phyloP scores from a whole-genome alignment of 106 monocot genomes.

The Agapanthus africanus region DNA sequence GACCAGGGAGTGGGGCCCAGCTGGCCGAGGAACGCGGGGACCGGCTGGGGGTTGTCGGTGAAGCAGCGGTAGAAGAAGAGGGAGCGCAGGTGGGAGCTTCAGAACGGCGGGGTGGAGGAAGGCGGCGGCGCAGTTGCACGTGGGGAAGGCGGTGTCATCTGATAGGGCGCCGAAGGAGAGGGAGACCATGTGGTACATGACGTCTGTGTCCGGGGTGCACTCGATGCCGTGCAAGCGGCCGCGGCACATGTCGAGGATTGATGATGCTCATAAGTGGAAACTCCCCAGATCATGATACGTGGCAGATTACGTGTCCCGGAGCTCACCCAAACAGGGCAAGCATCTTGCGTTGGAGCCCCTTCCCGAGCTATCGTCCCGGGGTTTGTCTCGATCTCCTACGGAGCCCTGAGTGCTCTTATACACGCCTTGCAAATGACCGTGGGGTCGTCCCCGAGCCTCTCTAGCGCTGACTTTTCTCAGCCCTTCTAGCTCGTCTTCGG shows the following conservation, averaged over 20 bases:
- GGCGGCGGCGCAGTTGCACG: slow-evolving; percentile 42
- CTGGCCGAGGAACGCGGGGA: slow-evolving; percentile 61
- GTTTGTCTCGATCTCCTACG: too few relatives aligned
- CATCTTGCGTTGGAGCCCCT: too few relatives aligned
- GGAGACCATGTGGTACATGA: slow-evolving; percentile 82
- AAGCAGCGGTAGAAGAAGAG: slow-evolving; percentile 96
- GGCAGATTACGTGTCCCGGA: slow-evolving; percentile 55
- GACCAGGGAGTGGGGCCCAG: slow-evolving; percentile 50
- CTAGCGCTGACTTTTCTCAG: too few relatives aligned
- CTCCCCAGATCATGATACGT: slow-evolving; percentile 78
- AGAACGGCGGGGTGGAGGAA: slow-evolving; percentile 48
- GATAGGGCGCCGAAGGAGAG: slow-evolving; percentile 90
- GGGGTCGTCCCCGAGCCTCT: too few relatives aligned
- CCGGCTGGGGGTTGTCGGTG: slow-evolving; percentile 45
- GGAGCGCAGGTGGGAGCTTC: slow-evolving; percentile 48
- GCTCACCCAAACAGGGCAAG: too few relatives aligned
- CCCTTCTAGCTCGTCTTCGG: too few relatives aligned
- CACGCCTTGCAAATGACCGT: too few relatives aligned
- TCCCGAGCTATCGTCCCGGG: too few relatives aligned
- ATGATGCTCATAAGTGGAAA: slow-evolving; percentile 65
- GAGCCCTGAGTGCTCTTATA: too few relatives aligned
- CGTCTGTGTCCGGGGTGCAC: slow-evolving; percentile 59
- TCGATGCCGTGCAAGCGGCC: slow-evolving; percentile 97
- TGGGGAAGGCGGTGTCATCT: slow-evolving; percentile 86
- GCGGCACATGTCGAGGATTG: slow-evolving; percentile 71